Evolutionary conservation across 805 yeast species (phyloP), one percentile per base, ranked within the genome.

Genomic region (Spathaspora passalidarum): DNA sequence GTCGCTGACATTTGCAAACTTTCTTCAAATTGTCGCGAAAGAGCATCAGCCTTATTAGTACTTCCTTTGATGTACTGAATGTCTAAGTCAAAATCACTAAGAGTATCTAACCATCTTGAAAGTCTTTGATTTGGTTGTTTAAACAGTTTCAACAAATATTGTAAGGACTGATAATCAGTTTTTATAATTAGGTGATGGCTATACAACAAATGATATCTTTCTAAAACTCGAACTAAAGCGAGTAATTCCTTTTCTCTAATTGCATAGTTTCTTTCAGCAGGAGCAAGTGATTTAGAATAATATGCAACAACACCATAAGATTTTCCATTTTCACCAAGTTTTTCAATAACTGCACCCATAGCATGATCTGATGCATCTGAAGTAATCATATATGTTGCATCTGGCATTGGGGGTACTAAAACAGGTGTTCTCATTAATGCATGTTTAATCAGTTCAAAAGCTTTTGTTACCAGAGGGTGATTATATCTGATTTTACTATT

Each of bases 271-370:
- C 21, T 18, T 35, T 35, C 38, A 18, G 21, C 20, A 5, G 11
- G 7, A 11, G 36, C 9, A 9, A 32, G 7, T 13, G 36, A 11
- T n/a, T 32, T 32, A 11, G 18, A 14, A n/a, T 32, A 32, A 23
- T 42, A 42, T 14, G 44, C 38, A 13, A 42, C 18, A 10, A 34
- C 38, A 3, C 44, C 44, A 5, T 13, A 10, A 8, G 44, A 11
- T 16, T 42, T 42, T 3, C 11, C 11, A 13, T 11, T 4, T 10
- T n/a, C 8, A 32, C 8, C 19, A 2, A 10, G 6, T 21, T n/a
- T 16, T 32, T 42, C 25, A 20, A 42, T 42, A 14, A 34, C 13
- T 4, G 38, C 17, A n/a, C 44, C 44, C n/a, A 42, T 22, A 16
- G 18, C 14, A 18, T 4, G 13, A 34, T 42, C 22, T 29, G 32